Evolutionary conservation across 2,329 filamentous ascomycete genomes (phyloP).

Genomic region (Cytospora schulzeri): DNA sequence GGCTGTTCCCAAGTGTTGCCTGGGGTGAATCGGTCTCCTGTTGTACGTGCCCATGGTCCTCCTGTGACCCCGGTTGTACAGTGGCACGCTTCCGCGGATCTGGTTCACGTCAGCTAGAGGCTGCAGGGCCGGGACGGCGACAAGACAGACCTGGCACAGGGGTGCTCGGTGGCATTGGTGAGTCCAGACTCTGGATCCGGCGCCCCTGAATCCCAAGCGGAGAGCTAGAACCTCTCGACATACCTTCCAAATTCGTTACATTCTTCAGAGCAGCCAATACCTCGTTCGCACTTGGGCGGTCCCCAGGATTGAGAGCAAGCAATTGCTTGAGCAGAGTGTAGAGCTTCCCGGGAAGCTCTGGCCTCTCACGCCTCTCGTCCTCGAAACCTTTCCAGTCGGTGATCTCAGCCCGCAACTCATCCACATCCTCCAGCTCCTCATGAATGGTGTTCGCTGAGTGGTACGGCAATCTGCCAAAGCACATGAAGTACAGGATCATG

Average conservation of each 20-base stretch:
- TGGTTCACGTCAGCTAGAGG: conserved; percentile 26
- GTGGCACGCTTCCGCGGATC: conserved; percentile 39
- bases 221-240: conserved; percentile 41
- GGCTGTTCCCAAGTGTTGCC: conserved; percentile 34
- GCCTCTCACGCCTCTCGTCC: conserved; percentile 71
- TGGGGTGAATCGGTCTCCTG: conserved; percentile 34
- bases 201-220: conserved; percentile 45
- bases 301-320: conserved; percentile 73
- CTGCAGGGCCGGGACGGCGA: neutral
- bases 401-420: conserved; percentile 83
- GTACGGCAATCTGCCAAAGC: conserved; percentile 88
- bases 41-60: conserved; percentile 34
- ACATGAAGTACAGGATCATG: conserved; percentile 99
- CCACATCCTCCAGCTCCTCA: conserved; percentile 90
- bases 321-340: conserved; percentile 83
- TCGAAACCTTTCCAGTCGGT: conserved; percentile 85
- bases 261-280: conserved; percentile 78
- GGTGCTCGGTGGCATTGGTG: conserved; percentile 51
- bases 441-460: conserved; percentile 78
- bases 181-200: conserved; percentile 59
- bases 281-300: conserved; percentile 82
- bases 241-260: conserved; percentile 55
- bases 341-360: conserved; percentile 82
- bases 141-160: conserved; percentile 47
- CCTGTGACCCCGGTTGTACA: conserved; percentile 37